Evolutionary conservation across 1,139 yeast genomes (phyloP).

Genomic region (Blastobotrys buckinghamii): DNA sequence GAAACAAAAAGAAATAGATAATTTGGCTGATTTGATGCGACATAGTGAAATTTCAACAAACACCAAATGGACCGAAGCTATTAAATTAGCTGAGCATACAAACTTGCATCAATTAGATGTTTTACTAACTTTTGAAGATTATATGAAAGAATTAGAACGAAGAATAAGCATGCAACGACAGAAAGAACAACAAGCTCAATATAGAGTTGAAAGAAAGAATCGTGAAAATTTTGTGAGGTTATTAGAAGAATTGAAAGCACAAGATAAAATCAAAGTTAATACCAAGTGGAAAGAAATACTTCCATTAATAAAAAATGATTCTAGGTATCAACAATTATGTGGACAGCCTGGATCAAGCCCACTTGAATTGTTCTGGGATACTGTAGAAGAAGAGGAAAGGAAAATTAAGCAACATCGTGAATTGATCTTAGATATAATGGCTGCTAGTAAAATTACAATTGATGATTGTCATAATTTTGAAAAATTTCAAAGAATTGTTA

Average conservation of each 20-base stretch:
- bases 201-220: slow-evolving; percentile 55
- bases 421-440: slow-evolving; percentile 47
- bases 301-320: slow-evolving; percentile 49
- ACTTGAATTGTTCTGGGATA: slow-evolving; percentile 71
- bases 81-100: slow-evolving; percentile 44
- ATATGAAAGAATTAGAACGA: slow-evolving; percentile 43
- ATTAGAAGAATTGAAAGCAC: slow-evolving; percentile 36
- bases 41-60: slow-evolving; percentile 29
- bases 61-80: slow-evolving; percentile 43
- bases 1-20: slow-evolving; percentile 23
- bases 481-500: slow-evolving; percentile 24
- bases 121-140: slow-evolving; percentile 46
- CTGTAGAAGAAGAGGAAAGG: slow-evolving; percentile 57
- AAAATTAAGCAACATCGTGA: slow-evolving; percentile 54
- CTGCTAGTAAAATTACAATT: slow-evolving; percentile 30
- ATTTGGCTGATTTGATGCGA: slow-evolving; percentile 29
- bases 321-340: slow-evolving; percentile 53
- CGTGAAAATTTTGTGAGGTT: slow-evolving; percentile 52
- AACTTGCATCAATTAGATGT: slow-evolving; percentile 60
- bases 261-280: slow-evolving; percentile 46
- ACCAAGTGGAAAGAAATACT: slow-evolving; percentile 57
- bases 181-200: slow-evolving; percentile 37
- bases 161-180: slow-evolving; percentile 34
- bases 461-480: slow-evolving; percentile 21
- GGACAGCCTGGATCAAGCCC: slow-evolving; percentile 82